phyloP scores from a whole-genome alignment of 768 basidiomycete genomes.

The Amanita molliuscula region DNA sequence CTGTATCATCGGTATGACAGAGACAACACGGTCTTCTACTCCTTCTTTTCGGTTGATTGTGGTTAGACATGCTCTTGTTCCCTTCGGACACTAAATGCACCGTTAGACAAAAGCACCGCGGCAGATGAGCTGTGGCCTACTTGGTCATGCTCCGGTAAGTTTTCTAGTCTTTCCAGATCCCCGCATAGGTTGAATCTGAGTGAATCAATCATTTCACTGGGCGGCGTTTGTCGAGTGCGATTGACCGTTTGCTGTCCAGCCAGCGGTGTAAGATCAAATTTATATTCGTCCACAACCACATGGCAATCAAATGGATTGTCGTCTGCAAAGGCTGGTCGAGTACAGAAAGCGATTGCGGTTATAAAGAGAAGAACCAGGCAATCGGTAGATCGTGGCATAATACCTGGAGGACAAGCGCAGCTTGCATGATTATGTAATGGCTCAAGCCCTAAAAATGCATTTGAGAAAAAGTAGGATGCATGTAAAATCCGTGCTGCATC shows the following conservation, averaged over 20 bases:
- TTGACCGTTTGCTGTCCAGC: slow-evolving; percentile 38
- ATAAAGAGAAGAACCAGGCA: slow-evolving; percentile 8
- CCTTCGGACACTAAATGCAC: slow-evolving; percentile 46
- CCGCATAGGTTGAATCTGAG: slow-evolving; percentile 61
- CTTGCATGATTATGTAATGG: not conserved
- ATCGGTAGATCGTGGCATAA: not conserved
- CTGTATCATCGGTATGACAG: slow-evolving; percentile 68
- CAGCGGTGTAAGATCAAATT: slow-evolving; percentile 53
- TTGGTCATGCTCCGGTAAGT: slow-evolving; percentile 51
- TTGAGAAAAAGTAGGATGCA: not conserved
- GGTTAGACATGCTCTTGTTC: slow-evolving; percentile 67
- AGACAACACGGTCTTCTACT: slow-evolving; percentile 47
- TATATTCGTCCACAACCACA: slow-evolving; percentile 26
- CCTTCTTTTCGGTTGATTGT: slow-evolving; percentile 51
- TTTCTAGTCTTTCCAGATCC: slow-evolving; percentile 38
- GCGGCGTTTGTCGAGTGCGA: slow-evolving; percentile 49
- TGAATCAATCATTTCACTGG: slow-evolving; percentile 48
- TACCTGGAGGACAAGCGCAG: not conserved
- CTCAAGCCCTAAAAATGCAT: not conserved
- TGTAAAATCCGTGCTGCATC: no score
- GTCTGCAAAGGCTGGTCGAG: slow-evolving; percentile 18
- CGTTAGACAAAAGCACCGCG: slow-evolving; percentile 4
- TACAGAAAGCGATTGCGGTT: slow-evolving; percentile 10
- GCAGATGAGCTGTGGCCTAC: slow-evolving; percentile 27
- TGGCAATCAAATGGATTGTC: slow-evolving; percentile 47